Base-by-base conservation (phyloP, 371 early-diverging fungal species). In the Massospora cicadina region DNA sequence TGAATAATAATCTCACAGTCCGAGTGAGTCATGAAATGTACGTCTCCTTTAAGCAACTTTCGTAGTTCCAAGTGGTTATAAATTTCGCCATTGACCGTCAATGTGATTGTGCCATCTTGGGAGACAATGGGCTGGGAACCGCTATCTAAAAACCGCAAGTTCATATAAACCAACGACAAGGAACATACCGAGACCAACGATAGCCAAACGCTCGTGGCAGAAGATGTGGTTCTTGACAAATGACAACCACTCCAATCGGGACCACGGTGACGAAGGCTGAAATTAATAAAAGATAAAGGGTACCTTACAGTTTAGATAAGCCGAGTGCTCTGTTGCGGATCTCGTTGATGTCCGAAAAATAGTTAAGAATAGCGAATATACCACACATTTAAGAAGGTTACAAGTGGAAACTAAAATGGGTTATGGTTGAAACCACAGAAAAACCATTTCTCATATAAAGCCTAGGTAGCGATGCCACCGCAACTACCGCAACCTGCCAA, bases 1-100 rank as follows among this genome's bases (percentile, higher is more conserved):
- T 90, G 88, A 72, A 96, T 75, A 63, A 96, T 93, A 64, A 93
- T 85, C 75, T 96, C 95, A 79, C 97, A 96, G 74, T 96, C 97
- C 64, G 94, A 93, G 69, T 89, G 86, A 61, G 97, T 94, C 79
- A 89, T 84, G 82, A 94, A 95, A 59, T 63, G 66, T 54, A 74
- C 77, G 67, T 75, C 78, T 57, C 70, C 68, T 77, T 88, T 88
- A 67, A 95, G 77, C 68, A 74, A 67, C 69, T 82, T 80, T 66
- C 87, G 81, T 30, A 96, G 82, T 27, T 81, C 76, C 70, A 86
- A 84, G 77, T 96, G 93, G 87, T 96, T 96, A 80, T 96, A 96
- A 74, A 96, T 96, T 75, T 96, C 97, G 65, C 95, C 97, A 77
- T 96, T 96, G 70, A 93, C 95, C 43, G 86, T 77, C 60, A 96